Base-by-base conservation (phyloP, 2,329 filamentous ascomycete genomes). In the Fusarium equiseti region DNA sequence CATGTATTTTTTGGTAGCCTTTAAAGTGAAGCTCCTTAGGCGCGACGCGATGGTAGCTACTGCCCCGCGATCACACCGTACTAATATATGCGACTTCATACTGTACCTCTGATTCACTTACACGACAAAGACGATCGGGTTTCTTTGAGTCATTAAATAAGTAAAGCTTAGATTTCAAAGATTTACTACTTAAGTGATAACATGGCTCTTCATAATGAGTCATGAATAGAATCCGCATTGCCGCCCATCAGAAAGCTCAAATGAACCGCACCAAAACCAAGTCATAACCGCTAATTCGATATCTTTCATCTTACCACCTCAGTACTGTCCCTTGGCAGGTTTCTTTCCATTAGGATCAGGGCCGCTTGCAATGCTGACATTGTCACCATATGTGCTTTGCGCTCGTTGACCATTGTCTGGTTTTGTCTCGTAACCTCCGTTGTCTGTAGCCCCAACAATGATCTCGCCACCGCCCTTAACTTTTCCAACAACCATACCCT, bases 401-500 rank as follows among this genome's bases (percentile, higher is more conserved):
- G 63, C 54, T 46, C 66, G 68, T 48, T 72, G 71, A 2, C 70
- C 60, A n/a, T 68, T 72, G 5, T 69, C 73, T 70, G 78, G 27
- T 63, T 59, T 60, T 45, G 77, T 64, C 13, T 71, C 61, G 8
- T 75, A 64, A 4, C 74, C 66, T 4, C 74, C 48, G 24, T 66
- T 74, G 16, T 84, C 88, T 49, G 89, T 89, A 22, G 90, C 91
- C 2, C 92, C 92, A 22, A 95, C 90, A 51, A 95, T 86, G 22
- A 94, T 85, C 72, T 93, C 88, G 4, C 92, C 89, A 7, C 91
- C 92, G 40, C 90, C 91, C 62, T 89, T 88, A 51, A 95, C 92
- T 71, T 90, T 90, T 38, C 93, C 93, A 8, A 97, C 90, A 1
- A 97, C 91, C 96, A 99, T 98, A 43, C 96, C 94, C 84, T 97